Evolutionary conservation across 345 rosid species (phyloP).

Genomic region (Cardamine resedifolia): DNA sequence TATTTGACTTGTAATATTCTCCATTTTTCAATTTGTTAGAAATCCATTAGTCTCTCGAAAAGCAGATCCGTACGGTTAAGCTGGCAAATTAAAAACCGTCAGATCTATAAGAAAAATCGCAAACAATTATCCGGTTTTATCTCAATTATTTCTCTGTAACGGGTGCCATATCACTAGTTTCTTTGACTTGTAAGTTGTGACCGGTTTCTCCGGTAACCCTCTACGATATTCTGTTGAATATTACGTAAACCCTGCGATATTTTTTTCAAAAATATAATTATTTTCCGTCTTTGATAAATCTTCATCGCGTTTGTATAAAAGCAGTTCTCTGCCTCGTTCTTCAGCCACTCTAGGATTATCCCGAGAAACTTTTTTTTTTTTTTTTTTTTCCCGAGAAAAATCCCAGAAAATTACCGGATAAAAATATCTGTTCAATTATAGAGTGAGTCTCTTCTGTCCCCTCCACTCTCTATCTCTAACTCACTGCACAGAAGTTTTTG

Average conservation of each 20-base stretch:
- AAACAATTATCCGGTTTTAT: neutral
- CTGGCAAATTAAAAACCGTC: slow-evolving; percentile 26
- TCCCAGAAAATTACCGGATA: neutral
- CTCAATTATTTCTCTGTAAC: slow-evolving; percentile 16
- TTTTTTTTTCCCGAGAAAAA: slow-evolving; percentile 4
- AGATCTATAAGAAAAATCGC: slow-evolving; percentile 7
- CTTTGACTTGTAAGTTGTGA: slow-evolving; percentile 13
- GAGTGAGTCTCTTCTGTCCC: slow-evolving; percentile 45
- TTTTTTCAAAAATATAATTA: neutral
- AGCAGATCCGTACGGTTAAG: slow-evolving; percentile 16
- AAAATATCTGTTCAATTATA: neutral
- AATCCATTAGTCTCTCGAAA: neutral
- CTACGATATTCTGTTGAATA: slow-evolving; percentile 1
- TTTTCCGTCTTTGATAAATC: neutral
- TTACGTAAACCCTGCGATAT: slow-evolving; percentile 10
- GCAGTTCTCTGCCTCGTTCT: slow-evolving; percentile 34
- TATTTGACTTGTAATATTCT: slow-evolving; percentile 3
- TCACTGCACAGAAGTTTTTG: no score
- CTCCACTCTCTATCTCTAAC: no score
- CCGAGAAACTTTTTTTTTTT: slow-evolving; percentile 11
- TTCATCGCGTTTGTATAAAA: slow-evolving; percentile 30
- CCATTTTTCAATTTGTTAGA: slow-evolving; percentile 7
- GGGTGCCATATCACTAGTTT: slow-evolving; percentile 11
- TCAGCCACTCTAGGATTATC: slow-evolving; percentile 33
- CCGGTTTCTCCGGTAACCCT: slow-evolving; percentile 25